These are phyloP conservation scores for Thymus mandschuricus DNA, from an alignment of 257 asterid genomes.

Conservation along the genomic window DNA sequence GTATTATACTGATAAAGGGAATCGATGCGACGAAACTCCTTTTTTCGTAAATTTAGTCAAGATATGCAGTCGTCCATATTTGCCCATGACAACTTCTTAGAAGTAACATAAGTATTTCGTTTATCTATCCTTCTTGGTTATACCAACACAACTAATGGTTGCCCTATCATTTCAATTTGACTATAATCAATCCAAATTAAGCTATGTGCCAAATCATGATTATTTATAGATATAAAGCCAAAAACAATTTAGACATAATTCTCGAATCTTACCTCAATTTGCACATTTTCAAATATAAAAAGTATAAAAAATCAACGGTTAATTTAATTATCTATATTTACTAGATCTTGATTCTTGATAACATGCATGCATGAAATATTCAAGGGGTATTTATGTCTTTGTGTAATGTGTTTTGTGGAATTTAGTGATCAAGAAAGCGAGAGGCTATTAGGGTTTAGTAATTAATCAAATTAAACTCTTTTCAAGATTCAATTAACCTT, in stretches of 20 bases:
- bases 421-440: neutral
- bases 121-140: constrained; percentile 1
- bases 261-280: neutral
- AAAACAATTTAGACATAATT: neutral
- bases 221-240: neutral
- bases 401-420: neutral
- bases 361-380: neutral
- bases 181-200: neutral
- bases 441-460: neutral
- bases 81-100: neutral
- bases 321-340: neutral
- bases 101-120: neutral
- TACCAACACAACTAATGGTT: neutral
- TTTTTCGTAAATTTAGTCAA: neutral
- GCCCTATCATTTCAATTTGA: neutral
- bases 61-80: constrained; percentile 12
- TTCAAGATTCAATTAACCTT: neutral
- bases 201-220: constrained; percentile 1
- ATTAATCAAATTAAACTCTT: neutral
- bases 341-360: neutral
- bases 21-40: no score
- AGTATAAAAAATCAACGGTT: neutral
- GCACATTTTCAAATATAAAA: neutral
- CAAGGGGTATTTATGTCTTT: neutral
- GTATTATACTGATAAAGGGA: no score